These are phyloP conservation scores for Colletotrichum magnum DNA, from an alignment of 2,329 filamentous ascomycete species.

Conservation along the genomic window DNA sequence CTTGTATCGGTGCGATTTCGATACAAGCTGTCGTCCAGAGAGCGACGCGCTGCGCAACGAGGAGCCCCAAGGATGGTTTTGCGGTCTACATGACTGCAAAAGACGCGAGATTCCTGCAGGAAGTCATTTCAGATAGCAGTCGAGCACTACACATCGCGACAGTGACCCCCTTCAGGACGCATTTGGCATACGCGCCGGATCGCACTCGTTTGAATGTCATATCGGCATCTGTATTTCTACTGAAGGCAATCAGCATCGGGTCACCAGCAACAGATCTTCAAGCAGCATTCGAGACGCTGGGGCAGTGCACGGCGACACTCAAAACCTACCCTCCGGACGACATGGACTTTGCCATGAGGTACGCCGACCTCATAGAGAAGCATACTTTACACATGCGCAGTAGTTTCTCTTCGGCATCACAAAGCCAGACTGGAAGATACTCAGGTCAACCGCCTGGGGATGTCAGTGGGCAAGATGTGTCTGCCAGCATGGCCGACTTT, in stretches of 20 bases:
- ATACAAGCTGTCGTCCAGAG: slow-evolving; percentile 43
- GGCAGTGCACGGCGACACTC: slow-evolving; percentile 41
- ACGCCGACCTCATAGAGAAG: slow-evolving; percentile 44
- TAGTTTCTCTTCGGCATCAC: neutral
- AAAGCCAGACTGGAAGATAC: neutral
- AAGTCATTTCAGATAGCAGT: slow-evolving; percentile 43
- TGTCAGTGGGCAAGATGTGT: neutral
- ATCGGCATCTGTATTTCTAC: slow-evolving; percentile 43
- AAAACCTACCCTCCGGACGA: slow-evolving; percentile 41
- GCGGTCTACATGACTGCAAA: slow-evolving; percentile 40
- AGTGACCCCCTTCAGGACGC: slow-evolving; percentile 30
- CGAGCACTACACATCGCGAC: slow-evolving; percentile 40
- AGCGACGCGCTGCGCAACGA: slow-evolving; percentile 33
- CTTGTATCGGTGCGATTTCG: slow-evolving; percentile 42
- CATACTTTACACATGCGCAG: slow-evolving; percentile 33
- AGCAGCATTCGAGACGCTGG: slow-evolving; percentile 35
- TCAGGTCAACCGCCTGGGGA: neutral
- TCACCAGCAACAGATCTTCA: slow-evolving; percentile 40
- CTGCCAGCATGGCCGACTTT: neutral
- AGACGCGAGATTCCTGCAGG: slow-evolving; percentile 42
- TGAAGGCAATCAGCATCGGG: slow-evolving; percentile 43
- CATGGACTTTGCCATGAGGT: slow-evolving; percentile 45
- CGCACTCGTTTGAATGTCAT: slow-evolving; percentile 43
- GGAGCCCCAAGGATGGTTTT: slow-evolving; percentile 32
- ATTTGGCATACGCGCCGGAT: slow-evolving; percentile 41